These are phyloP conservation scores for Clavispora fructus DNA, from an alignment of 805 yeast species.

Conservation along the genomic window DNA sequence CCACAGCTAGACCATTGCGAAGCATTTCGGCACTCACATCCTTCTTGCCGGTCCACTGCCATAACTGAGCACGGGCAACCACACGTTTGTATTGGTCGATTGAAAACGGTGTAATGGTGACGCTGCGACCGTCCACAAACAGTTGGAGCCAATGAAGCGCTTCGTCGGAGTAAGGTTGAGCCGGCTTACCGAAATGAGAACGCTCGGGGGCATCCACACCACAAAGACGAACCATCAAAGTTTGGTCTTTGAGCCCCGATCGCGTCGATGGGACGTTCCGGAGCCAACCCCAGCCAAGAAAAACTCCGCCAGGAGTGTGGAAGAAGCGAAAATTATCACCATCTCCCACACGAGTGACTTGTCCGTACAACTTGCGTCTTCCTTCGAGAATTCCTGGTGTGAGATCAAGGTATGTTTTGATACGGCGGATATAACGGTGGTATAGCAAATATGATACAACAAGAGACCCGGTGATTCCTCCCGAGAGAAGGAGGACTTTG, in stretches of 20 bases:
- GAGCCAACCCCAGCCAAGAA: slow-evolving; percentile 93
- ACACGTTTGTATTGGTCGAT: slow-evolving; percentile 87
- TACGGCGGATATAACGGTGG: slow-evolving; percentile 27
- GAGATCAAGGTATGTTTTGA: slow-evolving; percentile 32
- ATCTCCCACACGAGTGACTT: slow-evolving; percentile 88
- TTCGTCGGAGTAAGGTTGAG: slow-evolving; percentile 84
- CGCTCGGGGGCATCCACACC: slow-evolving; percentile 98
- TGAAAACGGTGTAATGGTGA: slow-evolving; percentile 72
- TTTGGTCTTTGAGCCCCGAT: slow-evolving; percentile 50
- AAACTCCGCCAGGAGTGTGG: slow-evolving; percentile 88
- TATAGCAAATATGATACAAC: slow-evolving; percentile 28
- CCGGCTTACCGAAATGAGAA: slow-evolving; percentile 88
- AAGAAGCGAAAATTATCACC: slow-evolving; percentile 91
- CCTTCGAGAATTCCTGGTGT: slow-evolving; percentile 31
- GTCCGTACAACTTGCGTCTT: slow-evolving; percentile 43
- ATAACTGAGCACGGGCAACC: slow-evolving; percentile 71
- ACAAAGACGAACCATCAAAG: slow-evolving; percentile 76
- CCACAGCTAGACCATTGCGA: slow-evolving; percentile 74
- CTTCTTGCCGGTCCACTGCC: slow-evolving; percentile 52
- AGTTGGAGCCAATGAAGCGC: slow-evolving; percentile 72
- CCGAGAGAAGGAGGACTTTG: slow-evolving; percentile 33
- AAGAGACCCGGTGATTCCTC: slow-evolving; percentile 26
- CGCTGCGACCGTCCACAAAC: slow-evolving; percentile 59
- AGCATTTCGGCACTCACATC: slow-evolving; percentile 90
- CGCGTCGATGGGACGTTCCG: slow-evolving; percentile 55